Base-by-base conservation (phyloP, 2,329 filamentous ascomycete genomes). In the Neonectria neomacrospora region DNA sequence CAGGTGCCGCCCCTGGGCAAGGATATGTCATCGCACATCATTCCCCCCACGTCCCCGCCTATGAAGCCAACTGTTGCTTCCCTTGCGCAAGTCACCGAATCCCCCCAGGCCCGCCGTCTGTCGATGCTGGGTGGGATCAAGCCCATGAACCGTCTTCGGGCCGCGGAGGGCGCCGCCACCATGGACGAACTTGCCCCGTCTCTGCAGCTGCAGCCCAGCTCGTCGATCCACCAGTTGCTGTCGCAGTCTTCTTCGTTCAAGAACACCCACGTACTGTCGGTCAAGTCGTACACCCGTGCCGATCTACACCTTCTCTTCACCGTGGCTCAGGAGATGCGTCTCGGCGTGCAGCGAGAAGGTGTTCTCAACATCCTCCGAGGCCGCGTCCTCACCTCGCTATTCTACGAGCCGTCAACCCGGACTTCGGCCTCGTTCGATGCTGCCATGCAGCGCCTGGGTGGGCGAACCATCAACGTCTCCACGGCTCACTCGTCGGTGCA, bases 391-490 rank as follows among this genome's bases (percentile, higher is more conserved):
- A 93, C 91, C 81, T 96, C 93, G 2, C 89, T 99, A 82, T 99
- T 99, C 86, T 99, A 94, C 80, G 96, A 99, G 84, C 96, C 96
- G 2, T 98, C 95, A 1, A 99, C 96, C 3, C 88, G 96, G 58
- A 99, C 96, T 5, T 97, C 95, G 12, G 89, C 92, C 39, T 99
- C 96, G 3, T 99, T 99, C 73, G 96, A 99, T 76, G 92, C 95
- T 60, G 96, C 96, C 44, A 99, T 99, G 96, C 96, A 99, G 84
- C 91, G 96, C 55, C 90, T 99, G 5, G 96, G 96, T 71, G 96
- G 96, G 51, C 88, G 93, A 52, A 95, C 91, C 3, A 86, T 99
- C 57, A 85, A 90, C 55, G 90, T 98, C 75, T 85, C 93, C 42
- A 96, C 95, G 3, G 87, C 90, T 6, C 88, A 92, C 71, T 97